Evolutionary conservation across 805 yeast species (phyloP).

Genomic region (Candida corydali): DNA sequence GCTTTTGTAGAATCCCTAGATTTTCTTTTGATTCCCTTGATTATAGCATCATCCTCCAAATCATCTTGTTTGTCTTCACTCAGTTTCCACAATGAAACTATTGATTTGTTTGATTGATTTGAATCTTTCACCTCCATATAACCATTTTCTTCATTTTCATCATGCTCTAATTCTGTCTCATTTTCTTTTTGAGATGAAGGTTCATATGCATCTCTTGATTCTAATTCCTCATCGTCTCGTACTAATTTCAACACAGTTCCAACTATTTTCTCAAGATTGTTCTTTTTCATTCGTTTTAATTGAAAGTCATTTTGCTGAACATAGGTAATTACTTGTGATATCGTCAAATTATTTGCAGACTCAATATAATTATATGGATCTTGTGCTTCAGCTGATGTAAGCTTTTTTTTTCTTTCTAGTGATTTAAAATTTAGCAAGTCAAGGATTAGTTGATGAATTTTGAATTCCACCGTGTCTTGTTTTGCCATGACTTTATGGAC

Average conservation of each 20-base stretch:
- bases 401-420: constrained; percentile 28
- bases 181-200: constrained; percentile 11
- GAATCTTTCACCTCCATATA: constrained; percentile 63
- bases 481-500: constrained; percentile 7
- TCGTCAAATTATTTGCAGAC: constrained; percentile 56
- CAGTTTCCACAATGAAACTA: constrained; percentile 64
- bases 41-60: constrained; percentile 1
- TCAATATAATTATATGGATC: constrained; percentile 46
- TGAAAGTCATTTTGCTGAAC: constrained; percentile 65
- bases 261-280: constrained; percentile 57
- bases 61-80: constrained; percentile 6
- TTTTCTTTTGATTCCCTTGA: constrained; percentile 42
- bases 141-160: constrained; percentile 39
- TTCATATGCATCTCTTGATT: constrained; percentile 30
- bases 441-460: constrained; percentile 52
- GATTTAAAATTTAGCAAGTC: constrained; percentile 59
- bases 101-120: constrained; percentile 72
- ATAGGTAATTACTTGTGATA: constrained; percentile 49
- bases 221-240: constrained; percentile 58
- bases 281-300: constrained; percentile 65
- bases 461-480: constrained; percentile 23
- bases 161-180: too few relatives aligned
- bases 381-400: neutral
- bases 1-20: constrained; percentile 42
- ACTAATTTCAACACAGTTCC: constrained; percentile 54